Conservation (phyloP, 2,329 filamentous ascomycete species). For the Lecanicillium sp. region DNA sequence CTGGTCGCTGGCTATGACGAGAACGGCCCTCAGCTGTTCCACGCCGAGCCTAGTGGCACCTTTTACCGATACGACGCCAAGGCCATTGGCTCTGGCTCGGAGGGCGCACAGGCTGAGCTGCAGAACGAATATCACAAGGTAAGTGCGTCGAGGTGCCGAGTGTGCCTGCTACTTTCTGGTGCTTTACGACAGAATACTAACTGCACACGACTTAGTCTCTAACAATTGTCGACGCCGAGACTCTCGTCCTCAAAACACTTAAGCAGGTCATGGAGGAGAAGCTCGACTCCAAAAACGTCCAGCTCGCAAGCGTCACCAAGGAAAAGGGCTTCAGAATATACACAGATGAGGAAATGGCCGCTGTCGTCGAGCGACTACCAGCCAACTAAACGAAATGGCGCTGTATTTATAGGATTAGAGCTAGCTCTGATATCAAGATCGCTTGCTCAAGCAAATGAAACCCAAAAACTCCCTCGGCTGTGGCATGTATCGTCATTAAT, state of each 20-base stretch:
- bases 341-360: conserved; percentile 93
- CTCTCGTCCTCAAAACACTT: conserved; percentile 90
- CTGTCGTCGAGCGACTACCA: conserved; percentile 77
- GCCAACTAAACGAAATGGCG: conserved; percentile 44
- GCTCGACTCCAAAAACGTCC: conserved; percentile 96
- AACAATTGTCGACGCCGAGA: conserved; percentile 87
- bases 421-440: conserved; percentile 2
- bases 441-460: conserved; percentile 9
- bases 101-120: conserved; percentile 94
- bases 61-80: conserved; percentile 99
- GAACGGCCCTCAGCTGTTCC: conserved; percentile 93
- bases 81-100: conserved; percentile 93
- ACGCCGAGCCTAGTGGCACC: conserved; percentile 94
- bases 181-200: conserved; percentile 8
- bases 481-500: conserved; percentile 6
- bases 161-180: neutral
- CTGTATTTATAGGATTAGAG: conserved; percentile 16
- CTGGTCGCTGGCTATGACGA: conserved; percentile 97
- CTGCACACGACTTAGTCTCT: conserved; percentile 54
- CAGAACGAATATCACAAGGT: conserved; percentile 98
- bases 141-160: conserved; percentile 19
- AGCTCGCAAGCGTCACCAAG: conserved; percentile 95
- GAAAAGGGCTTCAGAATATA: conserved; percentile 99
- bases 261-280: conserved; percentile 99
- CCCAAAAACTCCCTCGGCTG: neutral